Conservation (phyloP, 129 eudicot genomes). For the Tagetes erecta region DNA sequence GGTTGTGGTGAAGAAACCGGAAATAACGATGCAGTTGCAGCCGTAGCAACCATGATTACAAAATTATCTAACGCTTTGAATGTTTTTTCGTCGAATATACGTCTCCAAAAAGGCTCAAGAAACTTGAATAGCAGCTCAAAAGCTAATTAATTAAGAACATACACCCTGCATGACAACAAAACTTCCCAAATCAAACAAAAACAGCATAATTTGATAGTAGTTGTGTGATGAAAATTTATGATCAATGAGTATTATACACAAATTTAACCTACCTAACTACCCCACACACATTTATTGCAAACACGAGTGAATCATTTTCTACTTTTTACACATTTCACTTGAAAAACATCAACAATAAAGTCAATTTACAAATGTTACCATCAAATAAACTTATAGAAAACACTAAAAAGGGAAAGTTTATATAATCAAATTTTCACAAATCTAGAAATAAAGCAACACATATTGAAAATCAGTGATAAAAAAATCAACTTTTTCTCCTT, state of each 20-base stretch:
- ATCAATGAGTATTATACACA: neutral
- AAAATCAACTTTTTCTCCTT: slow-evolving; percentile 27
- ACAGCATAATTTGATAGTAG: neutral
- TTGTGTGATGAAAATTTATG: no score
- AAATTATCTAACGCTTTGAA: neutral
- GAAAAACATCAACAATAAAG: neutral
- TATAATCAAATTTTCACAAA: slow-evolving; percentile 5
- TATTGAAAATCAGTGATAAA: slow-evolving; percentile 4
- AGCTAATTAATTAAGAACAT: slow-evolving; percentile 13
- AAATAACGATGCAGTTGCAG: slow-evolving; percentile 68
- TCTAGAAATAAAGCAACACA: neutral
- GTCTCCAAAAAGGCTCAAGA: neutral
- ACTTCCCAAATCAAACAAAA: slow-evolving; percentile 2
- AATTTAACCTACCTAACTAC: slow-evolving; percentile 7
- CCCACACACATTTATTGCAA: slow-evolving; percentile 18
- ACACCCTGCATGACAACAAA: slow-evolving; percentile 36
- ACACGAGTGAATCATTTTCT: neutral
- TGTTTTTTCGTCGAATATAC: neutral
- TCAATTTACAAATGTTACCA: slow-evolving; percentile 7
- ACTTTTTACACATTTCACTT: neutral
- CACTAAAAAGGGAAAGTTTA: neutral
- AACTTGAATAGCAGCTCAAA: slow-evolving; percentile 11
- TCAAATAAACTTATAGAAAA: neutral
- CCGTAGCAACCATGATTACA: slow-evolving; percentile 66
- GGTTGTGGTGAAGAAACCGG: slow-evolving; percentile 57